Base-by-base conservation (phyloP, 768 basidiomycete species). In the Rhizopogon sp. region DNA sequence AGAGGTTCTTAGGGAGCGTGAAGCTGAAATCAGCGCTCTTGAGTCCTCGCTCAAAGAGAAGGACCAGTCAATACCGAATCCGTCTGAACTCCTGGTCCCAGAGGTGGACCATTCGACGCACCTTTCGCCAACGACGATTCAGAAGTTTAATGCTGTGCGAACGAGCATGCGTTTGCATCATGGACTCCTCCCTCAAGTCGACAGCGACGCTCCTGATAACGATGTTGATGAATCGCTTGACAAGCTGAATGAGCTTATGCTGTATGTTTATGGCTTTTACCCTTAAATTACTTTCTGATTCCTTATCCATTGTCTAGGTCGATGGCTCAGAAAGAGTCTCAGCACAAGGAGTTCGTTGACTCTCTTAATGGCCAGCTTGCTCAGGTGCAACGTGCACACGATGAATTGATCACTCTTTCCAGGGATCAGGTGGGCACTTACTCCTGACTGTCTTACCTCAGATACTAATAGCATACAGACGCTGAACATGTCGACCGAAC, bases 281-380 rank as follows among this genome's bases (percentile, higher is more conserved):
- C 43, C 35, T 13, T 43, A 31, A 52, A 17, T 29, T 45, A 25
- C 31, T 35, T 53, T 50, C 33, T 41, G 29, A 47, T 50, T 56
- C 43, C 57, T 57, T 9, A 40, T 29, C 16, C 43, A 16, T 8
- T 44, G 43, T 62, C 11, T 56, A 97, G 93, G 59, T 92, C 96
- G 2, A 98, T 98, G 96, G 95, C 95, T 3, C 88, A 91, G 73
- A 98, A 98, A 68, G 97, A 99, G 69, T 88, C 91, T 4, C 77
- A 84, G 35, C 96, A 98, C 66, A 83, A 84, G 37, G 91, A 96
- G 64, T 66, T 81, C 22, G 88, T 97, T 28, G 85, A 91, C 41
- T 74, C 74, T 33, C 77, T 98, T 58, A 85, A 83, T 43, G 65
- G 74, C 13, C 83, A 95, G 63, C 76, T 97, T 22, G 67, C 60